Conservation (phyloP, 345 rosid species). For the Syzygium oleosum region DNA sequence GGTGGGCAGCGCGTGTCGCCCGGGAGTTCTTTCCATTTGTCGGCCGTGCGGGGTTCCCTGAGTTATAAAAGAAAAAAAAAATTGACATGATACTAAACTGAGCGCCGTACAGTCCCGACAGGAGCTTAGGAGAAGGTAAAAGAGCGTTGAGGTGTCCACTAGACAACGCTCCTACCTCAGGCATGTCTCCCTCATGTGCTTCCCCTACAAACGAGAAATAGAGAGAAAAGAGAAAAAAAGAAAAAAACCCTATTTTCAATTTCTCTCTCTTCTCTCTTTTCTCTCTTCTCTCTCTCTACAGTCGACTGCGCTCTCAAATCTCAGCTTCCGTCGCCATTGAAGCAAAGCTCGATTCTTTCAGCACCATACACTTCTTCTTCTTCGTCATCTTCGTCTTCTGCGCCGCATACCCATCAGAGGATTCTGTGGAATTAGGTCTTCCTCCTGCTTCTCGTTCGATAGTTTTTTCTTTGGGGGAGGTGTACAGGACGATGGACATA, state of each 20-base stretch:
- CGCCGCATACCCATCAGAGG: no score
- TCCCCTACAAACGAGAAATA: background rate
- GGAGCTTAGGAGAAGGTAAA: rapidly evolving
- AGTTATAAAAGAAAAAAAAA: no score
- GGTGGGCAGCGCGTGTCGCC: no score
- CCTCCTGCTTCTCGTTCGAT: no score
- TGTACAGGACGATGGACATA: constrained; percentile 49
- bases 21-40: no score
- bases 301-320: no score
- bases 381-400: no score
- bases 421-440: no score
- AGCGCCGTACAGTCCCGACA: background rate
- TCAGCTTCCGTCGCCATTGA: no score
- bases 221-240: background rate
- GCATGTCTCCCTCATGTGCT: background rate
- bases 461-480: background rate
- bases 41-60: no score
- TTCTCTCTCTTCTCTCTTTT: background rate
- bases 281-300: background rate
- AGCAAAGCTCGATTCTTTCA: no score
- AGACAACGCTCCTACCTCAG: background rate
- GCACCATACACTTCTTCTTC: no score
- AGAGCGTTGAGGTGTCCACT: background rate
- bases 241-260: background rate
- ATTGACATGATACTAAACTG: background rate